These are phyloP conservation scores for Boletus edulis DNA, from an alignment of 768 basidiomycete genomes.

Conservation along the genomic window DNA sequence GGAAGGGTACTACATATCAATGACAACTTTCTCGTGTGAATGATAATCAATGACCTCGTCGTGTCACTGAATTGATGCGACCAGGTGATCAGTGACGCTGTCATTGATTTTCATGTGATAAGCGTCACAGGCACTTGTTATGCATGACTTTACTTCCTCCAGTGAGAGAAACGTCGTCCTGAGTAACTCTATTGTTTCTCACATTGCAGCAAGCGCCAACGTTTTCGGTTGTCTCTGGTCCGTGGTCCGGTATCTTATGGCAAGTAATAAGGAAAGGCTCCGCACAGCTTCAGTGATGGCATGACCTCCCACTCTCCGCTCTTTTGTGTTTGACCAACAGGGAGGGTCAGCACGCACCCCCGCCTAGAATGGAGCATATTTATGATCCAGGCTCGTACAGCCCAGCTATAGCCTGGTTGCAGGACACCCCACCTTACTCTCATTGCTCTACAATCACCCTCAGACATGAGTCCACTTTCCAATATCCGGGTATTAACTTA, in stretches of 20 bases:
- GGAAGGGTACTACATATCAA: too few relatives aligned
- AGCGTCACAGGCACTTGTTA: too few relatives aligned
- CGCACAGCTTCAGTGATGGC: background rate
- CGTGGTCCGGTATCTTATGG: too few relatives aligned
- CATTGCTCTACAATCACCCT: background rate
- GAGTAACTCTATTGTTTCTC: conserved; percentile 8
- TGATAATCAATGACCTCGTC: too few relatives aligned
- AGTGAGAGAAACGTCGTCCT: background rate
- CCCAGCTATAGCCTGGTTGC: conserved; percentile 6
- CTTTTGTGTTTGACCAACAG: conserved; percentile 34
- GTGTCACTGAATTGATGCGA: too few relatives aligned
- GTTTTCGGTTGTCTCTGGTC: conserved; percentile 12
- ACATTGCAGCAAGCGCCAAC: conserved; percentile 1
- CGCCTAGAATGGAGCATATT: conserved; percentile 18
- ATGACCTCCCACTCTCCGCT: conserved; percentile 40
- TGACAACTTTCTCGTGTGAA: too few relatives aligned
- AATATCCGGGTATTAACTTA: conserved; percentile 7
- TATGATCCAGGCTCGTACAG: conserved; percentile 12
- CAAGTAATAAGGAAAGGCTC: background rate
- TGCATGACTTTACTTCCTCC: too few relatives aligned
- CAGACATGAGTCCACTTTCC: conserved; percentile 15
- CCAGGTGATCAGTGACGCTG: too few relatives aligned
- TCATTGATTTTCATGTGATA: too few relatives aligned
- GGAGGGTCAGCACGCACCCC: conserved; percentile 71
- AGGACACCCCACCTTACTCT: conserved; percentile 8